Evolutionary conservation across 441 rosid species (phyloP), one percentile per base, ranked within the genome.

Genomic region (Adansonia rubrostipa): DNA sequence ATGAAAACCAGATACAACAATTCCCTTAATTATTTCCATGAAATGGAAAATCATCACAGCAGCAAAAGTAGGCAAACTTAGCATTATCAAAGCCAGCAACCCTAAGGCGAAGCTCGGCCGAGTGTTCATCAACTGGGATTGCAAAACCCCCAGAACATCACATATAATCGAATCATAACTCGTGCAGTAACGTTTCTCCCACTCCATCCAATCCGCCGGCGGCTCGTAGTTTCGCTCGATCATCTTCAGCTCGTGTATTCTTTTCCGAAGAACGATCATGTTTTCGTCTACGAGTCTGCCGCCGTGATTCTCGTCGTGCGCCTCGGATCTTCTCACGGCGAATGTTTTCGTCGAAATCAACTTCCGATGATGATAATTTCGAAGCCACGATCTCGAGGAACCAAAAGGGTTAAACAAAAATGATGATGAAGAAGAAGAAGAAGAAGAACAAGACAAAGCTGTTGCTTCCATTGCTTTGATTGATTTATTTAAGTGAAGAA

Each of bases 171-270:
- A 82, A 77, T 89, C 88, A 73, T 91, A 93, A 73, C 69, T 76
- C 28, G 78, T 73, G 57, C 82, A 89, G 51, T 76, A 92, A 6
- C 80, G 89, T 64, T 93, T 92, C 89, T 93, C 95, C 94, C 95
- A 93, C 1, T 84, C 88, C 90, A 87, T 86, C 98, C 98, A 91
- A 10, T 89, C 80, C 15, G 86, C 56, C 9, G 95, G 93, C n/a
- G 90, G 93, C 82, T 93, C 89, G 67, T 86, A 86, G 81, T 88
- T 88, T 70, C 87, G 69, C 88, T 93, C 97, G 9, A 78, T 81
- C 92, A 86, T 86, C 86, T 89, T 92, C 90, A 83, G 83, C 87
- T 91, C 94, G 65, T 87, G 94, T 13, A 93, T 89, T 9, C 92
- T 85, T 76, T 85, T 91, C 77, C 97, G 80, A 0, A 92, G 87